These are phyloP conservation scores for Gardenia jasminoides DNA, from an alignment of 257 asterid species.

Conservation along the genomic window DNA sequence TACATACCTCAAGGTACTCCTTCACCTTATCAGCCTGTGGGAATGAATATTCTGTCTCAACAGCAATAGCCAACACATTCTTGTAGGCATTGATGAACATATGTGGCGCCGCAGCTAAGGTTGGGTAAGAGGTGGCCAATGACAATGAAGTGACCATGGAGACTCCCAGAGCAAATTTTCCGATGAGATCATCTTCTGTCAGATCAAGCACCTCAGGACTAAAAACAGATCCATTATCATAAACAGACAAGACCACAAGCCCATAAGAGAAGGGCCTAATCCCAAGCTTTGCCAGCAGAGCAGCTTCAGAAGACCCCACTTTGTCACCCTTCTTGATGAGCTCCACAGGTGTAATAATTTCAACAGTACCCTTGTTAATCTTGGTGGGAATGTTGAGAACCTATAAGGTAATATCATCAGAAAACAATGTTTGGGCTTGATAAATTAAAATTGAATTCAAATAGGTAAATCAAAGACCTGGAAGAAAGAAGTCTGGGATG, in stretches of 20 bases:
- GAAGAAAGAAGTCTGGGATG: constrained; percentile 96
- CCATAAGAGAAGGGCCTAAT: constrained; percentile 95
- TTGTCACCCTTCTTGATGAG: constrained; percentile 94
- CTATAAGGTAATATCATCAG: constrained; percentile 25
- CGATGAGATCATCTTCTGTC: constrained; percentile 80
- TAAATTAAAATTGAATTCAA: too few relatives aligned
- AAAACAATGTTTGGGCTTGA: neutral
- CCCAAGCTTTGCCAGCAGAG: constrained; percentile 85
- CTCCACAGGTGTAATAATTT: constrained; percentile 94
- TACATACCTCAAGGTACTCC: constrained; percentile 72
- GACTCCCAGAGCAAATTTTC: constrained; percentile 73
- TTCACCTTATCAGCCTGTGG: constrained; percentile 85
- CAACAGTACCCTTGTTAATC: constrained; percentile 98
- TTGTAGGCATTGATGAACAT: constrained; percentile 84
- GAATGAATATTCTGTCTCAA: constrained; percentile 78
- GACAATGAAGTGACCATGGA: constrained; percentile 71
- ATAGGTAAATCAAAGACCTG: constrained; percentile 41
- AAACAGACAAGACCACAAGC: constrained; percentile 59
- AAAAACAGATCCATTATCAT: constrained; percentile 88
- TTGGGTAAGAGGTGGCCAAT: constrained; percentile 76
- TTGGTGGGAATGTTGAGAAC: constrained; percentile 94
- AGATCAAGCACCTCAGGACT: constrained; percentile 83
- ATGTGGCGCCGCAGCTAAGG: constrained; percentile 90
- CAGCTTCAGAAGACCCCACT: constrained; percentile 98
- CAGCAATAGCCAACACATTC: constrained; percentile 68